These are phyloP conservation scores for Lipomyces chichibuensis DNA, from an alignment of 805 yeast species.

Conservation along the genomic window DNA sequence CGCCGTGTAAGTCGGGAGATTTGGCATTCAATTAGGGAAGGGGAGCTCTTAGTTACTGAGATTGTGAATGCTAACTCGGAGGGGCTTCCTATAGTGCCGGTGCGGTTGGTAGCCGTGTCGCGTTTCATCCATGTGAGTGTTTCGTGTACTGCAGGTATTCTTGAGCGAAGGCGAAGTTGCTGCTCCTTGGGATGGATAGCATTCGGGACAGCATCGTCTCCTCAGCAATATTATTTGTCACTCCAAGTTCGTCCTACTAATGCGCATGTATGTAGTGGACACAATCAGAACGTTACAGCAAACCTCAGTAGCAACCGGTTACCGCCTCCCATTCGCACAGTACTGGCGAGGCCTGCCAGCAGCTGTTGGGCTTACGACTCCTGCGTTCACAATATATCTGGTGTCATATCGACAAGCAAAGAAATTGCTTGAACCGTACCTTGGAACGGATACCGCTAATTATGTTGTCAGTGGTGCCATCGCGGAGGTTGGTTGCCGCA, in stretches of 20 bases:
- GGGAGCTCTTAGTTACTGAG: not conserved
- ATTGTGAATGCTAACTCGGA: not conserved
- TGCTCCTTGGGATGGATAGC: not conserved
- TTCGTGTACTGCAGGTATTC: not conserved
- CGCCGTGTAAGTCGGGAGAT: conserved; percentile 42
- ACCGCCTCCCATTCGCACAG: conserved; percentile 45
- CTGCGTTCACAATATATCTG: conserved; percentile 49
- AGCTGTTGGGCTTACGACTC: conserved; percentile 47
- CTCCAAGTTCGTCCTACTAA: not conserved
- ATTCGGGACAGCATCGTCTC: not conserved
- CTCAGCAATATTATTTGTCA: not conserved
- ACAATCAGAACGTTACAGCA: conserved; percentile 50
- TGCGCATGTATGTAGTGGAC: conserved; percentile 40
- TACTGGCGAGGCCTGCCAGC: conserved; percentile 50
- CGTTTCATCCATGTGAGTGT: conserved; percentile 47
- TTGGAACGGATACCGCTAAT: conserved; percentile 45
- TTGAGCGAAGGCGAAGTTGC: not conserved
- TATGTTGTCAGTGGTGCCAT: conserved; percentile 47
- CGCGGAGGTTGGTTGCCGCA: conserved; percentile 42
- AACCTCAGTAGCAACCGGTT: conserved; percentile 46
- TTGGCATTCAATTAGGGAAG: not conserved
- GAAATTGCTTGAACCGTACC: conserved; percentile 43
- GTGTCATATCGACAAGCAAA: conserved; percentile 49
- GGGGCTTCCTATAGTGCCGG: conserved; percentile 39
- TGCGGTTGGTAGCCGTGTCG: conserved; percentile 45